Conservation (phyloP, 768 basidiomycete species). For the Sarcomyxa edulis region DNA sequence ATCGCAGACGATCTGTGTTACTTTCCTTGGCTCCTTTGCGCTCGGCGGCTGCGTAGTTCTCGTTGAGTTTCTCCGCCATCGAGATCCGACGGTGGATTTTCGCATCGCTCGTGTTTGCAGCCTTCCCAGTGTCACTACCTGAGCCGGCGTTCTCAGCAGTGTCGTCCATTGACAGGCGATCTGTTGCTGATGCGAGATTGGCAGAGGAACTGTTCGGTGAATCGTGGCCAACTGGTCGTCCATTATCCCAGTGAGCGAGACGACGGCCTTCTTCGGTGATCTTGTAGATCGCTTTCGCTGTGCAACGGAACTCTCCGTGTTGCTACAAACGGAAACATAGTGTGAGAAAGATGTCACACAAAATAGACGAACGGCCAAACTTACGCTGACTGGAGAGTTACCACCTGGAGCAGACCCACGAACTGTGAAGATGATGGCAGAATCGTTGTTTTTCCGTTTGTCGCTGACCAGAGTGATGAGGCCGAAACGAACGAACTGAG, state of each 20-base stretch:
- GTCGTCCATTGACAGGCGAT: constrained; percentile 59
- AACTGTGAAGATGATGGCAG: constrained; percentile 90
- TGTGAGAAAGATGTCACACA: constrained; percentile 8
- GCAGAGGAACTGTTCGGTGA: constrained; percentile 66
- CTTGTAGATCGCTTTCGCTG: constrained; percentile 91
- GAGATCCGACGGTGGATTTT: constrained; percentile 79
- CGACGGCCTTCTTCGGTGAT: constrained; percentile 89
- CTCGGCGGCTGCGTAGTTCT: constrained; percentile 46
- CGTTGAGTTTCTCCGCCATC: constrained; percentile 67
- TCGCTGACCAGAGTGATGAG: constrained; percentile 86
- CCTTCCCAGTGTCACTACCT: constrained; percentile 24
- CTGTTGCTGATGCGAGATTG: constrained; percentile 39
- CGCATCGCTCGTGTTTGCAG: constrained; percentile 31
- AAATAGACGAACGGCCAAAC: constrained; percentile 20
- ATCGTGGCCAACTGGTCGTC: constrained; percentile 34
- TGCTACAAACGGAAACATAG: constrained; percentile 41
- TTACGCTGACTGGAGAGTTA: constrained; percentile 69
- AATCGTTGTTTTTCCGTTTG: constrained; percentile 87
- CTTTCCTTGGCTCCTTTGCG: constrained; percentile 71
- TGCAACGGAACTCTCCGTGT: constrained; percentile 95
- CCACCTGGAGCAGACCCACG: constrained; percentile 74
- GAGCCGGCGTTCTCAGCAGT: constrained; percentile 21
- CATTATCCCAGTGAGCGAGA: constrained; percentile 78
- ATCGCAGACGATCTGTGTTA: constrained; percentile 85
- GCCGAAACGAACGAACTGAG: constrained; percentile 95